These are phyloP conservation scores for Coemansia sp. DNA, from an alignment of 192 early-diverging fungal species.

Conservation along the genomic window DNA sequence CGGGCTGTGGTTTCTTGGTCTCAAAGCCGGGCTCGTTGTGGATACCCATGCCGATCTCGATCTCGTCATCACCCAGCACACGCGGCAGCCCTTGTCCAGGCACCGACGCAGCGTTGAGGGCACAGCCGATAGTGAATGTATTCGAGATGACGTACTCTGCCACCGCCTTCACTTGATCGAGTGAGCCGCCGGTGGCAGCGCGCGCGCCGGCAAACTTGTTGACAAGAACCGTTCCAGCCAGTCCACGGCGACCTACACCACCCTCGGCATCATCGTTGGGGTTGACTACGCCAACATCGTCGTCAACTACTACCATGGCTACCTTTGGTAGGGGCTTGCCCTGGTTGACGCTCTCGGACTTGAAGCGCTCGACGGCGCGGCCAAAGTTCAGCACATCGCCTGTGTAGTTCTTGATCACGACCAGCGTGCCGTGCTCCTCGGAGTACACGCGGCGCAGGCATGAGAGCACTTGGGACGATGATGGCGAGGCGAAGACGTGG, in stretches of 20 bases:
- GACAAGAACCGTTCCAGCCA: constrained; percentile 75
- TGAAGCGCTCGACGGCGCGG: constrained; percentile 73
- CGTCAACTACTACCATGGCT: constrained; percentile 74
- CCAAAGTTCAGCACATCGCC: constrained; percentile 81
- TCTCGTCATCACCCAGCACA: constrained; percentile 55
- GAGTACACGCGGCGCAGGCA: constrained; percentile 65
- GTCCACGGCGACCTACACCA: constrained; percentile 71
- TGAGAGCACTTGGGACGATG: constrained; percentile 72
- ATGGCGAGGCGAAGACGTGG: constrained; percentile 84
- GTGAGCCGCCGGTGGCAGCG: constrained; percentile 59
- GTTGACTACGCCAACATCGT: constrained; percentile 78
- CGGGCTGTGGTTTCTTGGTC: constrained; percentile 54
- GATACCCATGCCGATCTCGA: constrained; percentile 80
- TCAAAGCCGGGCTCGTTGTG: constrained; percentile 80
- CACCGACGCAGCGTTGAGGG: constrained; percentile 70
- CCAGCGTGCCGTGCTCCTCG: constrained; percentile 63
- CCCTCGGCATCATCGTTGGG: constrained; percentile 58
- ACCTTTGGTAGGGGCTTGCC: constrained; percentile 55
- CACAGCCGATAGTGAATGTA: constrained; percentile 78
- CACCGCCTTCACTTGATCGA: constrained; percentile 57
- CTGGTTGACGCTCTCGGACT: constrained; percentile 62
- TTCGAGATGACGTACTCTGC: constrained; percentile 60
- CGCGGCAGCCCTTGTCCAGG: constrained; percentile 63
- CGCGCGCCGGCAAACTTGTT: constrained; percentile 80
- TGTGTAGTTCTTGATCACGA: constrained; percentile 88